Conservation (phyloP, 2,329 filamentous ascomycete genomes). For the Dryadomyces quercus-mongolicae region DNA sequence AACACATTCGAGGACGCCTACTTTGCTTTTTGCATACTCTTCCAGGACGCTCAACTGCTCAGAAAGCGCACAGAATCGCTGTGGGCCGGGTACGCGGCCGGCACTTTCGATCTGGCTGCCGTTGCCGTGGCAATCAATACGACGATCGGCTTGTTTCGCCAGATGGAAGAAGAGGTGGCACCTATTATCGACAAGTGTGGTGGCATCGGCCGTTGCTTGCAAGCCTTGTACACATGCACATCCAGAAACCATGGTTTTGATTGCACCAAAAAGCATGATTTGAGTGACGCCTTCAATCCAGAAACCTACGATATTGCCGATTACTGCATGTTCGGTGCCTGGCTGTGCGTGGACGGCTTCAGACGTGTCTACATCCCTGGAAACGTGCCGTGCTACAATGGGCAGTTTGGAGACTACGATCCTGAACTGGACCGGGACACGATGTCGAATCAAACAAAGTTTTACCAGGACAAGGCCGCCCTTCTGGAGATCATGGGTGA, state of each 20-base stretch:
- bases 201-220: constrained; percentile 6
- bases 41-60: constrained; percentile 20
- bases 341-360: constrained; percentile 10
- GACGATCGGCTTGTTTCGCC: constrained; percentile 20
- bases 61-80: constrained; percentile 17
- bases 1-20: constrained; percentile 15
- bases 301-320: constrained; percentile 18
- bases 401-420: constrained; percentile 16
- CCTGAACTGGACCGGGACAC: not conserved
- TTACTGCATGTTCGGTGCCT: constrained; percentile 12
- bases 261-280: not conserved
- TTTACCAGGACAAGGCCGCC: constrained; percentile 22
- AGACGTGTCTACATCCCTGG: not conserved
- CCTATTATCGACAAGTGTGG: constrained; percentile 15
- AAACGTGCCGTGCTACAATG: constrained; percentile 13
- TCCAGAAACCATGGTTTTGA: not conserved
- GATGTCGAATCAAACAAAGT: constrained; percentile 8
- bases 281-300: constrained; percentile 3
- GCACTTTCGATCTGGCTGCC: constrained; percentile 18
- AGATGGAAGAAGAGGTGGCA: constrained; percentile 19
- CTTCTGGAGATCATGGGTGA: constrained; percentile 18
- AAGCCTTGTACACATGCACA: not conserved
- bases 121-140: constrained; percentile 20
- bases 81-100: constrained; percentile 18
- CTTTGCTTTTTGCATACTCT: constrained; percentile 16